Percentiles rank a stretch among this genome's conserved stretches.
Conservation (phyloP, 2,329 filamentous ascomycete genomes). For the Penicillium expansum region DNA sequence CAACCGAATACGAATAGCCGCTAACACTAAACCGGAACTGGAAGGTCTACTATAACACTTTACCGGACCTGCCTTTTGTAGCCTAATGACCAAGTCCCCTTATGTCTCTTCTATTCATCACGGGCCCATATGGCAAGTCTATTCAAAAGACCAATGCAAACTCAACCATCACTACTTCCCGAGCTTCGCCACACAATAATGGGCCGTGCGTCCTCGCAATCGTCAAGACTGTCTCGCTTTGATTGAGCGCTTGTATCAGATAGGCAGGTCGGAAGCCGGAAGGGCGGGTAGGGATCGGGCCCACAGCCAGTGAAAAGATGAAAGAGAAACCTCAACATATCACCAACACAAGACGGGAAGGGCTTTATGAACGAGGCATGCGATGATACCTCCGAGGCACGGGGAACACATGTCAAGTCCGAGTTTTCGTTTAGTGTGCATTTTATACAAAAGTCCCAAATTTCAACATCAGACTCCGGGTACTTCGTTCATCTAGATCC, state of each 20-base stretch:
- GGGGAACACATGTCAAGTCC: background rate
- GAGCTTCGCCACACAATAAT: conserved; percentile 3
- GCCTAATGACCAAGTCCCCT: background rate
- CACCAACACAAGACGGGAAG: background rate
- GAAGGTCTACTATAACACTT: background rate
- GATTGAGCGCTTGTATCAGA: conserved; percentile 4
- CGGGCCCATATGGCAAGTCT: too few relatives aligned
- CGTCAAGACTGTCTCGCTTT: background rate
- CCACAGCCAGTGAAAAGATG: background rate
- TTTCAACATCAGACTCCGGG: background rate
- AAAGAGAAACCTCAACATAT: background rate
- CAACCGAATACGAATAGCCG: too few relatives aligned
- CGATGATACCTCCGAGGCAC: background rate
- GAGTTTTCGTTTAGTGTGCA: background rate
- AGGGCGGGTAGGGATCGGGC: background rate
- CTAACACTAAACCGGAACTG: background rate
- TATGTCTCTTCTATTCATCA: background rate
- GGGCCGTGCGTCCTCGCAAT: background rate
- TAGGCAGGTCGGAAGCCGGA: conserved; percentile 8
- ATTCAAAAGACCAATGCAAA: too few relatives aligned
- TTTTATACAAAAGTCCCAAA: background rate
- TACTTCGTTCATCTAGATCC: background rate
- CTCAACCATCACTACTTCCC: background rate
- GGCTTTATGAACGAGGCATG: background rate
- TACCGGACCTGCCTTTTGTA: background rate